Evolutionary conservation across 441 rosid genomes (phyloP).

Genomic region (Raphanus hybrid): DNA sequence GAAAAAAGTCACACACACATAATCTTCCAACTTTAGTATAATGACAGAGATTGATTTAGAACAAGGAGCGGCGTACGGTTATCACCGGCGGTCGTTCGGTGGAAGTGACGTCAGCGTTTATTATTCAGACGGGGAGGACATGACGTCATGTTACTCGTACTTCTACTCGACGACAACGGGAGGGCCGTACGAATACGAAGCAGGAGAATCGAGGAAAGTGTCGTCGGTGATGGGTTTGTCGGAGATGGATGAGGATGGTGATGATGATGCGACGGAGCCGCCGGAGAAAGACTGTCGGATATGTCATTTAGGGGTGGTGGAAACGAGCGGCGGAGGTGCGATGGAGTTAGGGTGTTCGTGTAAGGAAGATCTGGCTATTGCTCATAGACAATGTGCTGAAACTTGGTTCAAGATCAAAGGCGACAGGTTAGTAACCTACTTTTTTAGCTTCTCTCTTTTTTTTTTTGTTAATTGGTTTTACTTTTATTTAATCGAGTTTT

Average conservation of each 20-base stretch:
- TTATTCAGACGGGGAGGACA: slow-evolving; percentile 87
- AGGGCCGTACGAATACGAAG: slow-evolving; percentile 63
- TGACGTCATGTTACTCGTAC: slow-evolving; percentile 73
- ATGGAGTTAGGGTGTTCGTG: slow-evolving; percentile 93
- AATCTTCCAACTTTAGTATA: background rate
- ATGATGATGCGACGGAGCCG: slow-evolving; percentile 55
- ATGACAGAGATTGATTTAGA: slow-evolving; percentile 75
- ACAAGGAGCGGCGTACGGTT: slow-evolving; percentile 54
- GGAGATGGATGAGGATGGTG: slow-evolving; percentile 30
- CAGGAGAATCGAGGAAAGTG: slow-evolving; percentile 43
- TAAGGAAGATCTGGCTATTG: slow-evolving; percentile 89
- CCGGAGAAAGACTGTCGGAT: slow-evolving; percentile 90
- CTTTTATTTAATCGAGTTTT: background rate
- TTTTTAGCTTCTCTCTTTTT: background rate
- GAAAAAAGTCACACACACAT: background rate
- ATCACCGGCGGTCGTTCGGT: slow-evolving; percentile 36
- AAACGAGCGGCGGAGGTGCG: slow-evolving; percentile 70
- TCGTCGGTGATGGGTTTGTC: slow-evolving; percentile 55
- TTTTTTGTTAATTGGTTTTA: background rate
- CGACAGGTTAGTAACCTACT: slow-evolving; percentile 48
- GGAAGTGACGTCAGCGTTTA: slow-evolving; percentile 51
- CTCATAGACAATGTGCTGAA: slow-evolving; percentile 93
- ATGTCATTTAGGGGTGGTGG: slow-evolving; percentile 87
- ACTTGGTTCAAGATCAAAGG: slow-evolving; percentile 98
- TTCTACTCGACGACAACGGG: slow-evolving; percentile 81